Evolutionary conservation across 768 basidiomycete species (phyloP).

Genomic region (Trametes meyenii): DNA sequence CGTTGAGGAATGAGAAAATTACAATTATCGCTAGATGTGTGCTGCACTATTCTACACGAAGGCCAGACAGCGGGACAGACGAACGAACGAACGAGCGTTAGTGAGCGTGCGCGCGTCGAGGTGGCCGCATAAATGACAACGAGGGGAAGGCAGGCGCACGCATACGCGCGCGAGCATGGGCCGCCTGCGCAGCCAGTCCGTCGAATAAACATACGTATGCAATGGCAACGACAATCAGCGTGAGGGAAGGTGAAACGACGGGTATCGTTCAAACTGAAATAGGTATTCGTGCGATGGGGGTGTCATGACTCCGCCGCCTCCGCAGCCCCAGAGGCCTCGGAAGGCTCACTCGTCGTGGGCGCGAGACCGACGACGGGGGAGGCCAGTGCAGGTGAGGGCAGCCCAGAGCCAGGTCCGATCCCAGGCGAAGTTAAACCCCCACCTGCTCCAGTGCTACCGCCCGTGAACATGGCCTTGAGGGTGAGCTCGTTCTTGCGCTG

Average conservation of each 20-base stretch:
- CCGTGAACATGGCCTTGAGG: slow-evolving; percentile 86
- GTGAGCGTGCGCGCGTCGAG: not conserved
- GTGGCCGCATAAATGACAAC: not conserved
- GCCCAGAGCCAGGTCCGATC: not conserved
- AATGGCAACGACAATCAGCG: not conserved
- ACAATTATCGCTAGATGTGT: slow-evolving; percentile 11
- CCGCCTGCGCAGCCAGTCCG: not conserved
- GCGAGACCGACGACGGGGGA: not conserved
- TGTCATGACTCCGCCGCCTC: not conserved
- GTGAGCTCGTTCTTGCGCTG: slow-evolving; percentile 84
- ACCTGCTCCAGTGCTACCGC: slow-evolving; percentile 11
- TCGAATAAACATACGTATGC: slow-evolving; percentile 5
- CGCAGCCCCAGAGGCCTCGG: not conserved
- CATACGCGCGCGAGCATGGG: not conserved
- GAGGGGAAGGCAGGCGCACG: not conserved
- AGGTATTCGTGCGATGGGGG: slow-evolving; percentile 3
- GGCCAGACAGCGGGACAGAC: not conserved
- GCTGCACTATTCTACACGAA: slow-evolving; percentile 17
- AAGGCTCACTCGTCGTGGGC: not conserved
- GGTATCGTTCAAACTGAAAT: slow-evolving; percentile 9
- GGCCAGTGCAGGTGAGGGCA: slow-evolving; percentile 4
- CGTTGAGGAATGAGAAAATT: not conserved
- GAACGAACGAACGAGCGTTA: not conserved
- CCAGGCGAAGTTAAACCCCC: slow-evolving; percentile 13
- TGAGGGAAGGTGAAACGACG: not conserved